Evolutionary conservation across 495 filamentous ascomycete genomes (phyloP).

Genomic region (Xylaria intraflava): DNA sequence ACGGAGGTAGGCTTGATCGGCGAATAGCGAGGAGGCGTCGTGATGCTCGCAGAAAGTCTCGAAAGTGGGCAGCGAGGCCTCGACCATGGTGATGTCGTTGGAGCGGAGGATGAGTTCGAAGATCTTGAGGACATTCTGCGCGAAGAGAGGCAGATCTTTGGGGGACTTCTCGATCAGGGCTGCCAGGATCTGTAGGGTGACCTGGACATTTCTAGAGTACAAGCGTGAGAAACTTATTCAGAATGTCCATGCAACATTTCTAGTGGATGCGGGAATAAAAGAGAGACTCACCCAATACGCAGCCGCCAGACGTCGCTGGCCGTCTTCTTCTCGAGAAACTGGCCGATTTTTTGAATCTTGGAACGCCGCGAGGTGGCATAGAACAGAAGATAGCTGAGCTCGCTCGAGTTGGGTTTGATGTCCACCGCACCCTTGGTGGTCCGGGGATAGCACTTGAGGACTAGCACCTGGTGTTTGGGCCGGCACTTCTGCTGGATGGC

Average conservation of each 20-base stretch:
- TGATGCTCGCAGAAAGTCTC: slow-evolving; percentile 76
- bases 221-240: slow-evolving; percentile 7
- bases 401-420: slow-evolving; percentile 87
- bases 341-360: slow-evolving; percentile 89
- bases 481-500: slow-evolving; percentile 56
- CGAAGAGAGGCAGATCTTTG: slow-evolving; percentile 82
- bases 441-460: slow-evolving; percentile 88
- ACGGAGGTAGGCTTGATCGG: slow-evolving; percentile 73
- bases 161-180: slow-evolving; percentile 88
- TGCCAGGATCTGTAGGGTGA: slow-evolving; percentile 80
- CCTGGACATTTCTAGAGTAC: slow-evolving; percentile 72
- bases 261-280: neutral
- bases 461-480: slow-evolving; percentile 87
- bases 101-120: slow-evolving; percentile 71
- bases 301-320: slow-evolving; percentile 77
- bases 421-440: slow-evolving; percentile 83
- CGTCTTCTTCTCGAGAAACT: slow-evolving; percentile 84
- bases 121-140: slow-evolving; percentile 69
- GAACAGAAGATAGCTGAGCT: slow-evolving; percentile 91
- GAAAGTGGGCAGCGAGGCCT: slow-evolving; percentile 78
- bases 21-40: slow-evolving; percentile 67
- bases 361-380: slow-evolving; percentile 87
- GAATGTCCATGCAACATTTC: neutral
- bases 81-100: slow-evolving; percentile 78
- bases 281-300: slow-evolving; percentile 63